Base-by-base conservation (phyloP, 257 asterid species). In the Rubia yunnanensis region DNA sequence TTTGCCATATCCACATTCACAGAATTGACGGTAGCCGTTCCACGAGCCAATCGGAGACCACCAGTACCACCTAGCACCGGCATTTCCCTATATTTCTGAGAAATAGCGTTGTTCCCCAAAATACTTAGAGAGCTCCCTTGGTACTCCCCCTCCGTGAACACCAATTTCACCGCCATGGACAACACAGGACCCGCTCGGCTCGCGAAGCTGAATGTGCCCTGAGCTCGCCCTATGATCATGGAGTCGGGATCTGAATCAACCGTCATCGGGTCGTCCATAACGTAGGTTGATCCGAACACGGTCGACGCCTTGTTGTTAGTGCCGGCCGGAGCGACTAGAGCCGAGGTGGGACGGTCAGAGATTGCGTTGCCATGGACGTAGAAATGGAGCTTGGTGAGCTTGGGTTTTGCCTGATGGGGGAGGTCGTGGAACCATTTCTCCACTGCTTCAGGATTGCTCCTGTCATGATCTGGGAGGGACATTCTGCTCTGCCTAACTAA, bases 21-120 rank as follows among this genome's bases (percentile, higher is more conserved):
- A 5, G 53, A 36, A 17, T 62, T 38, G 18, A 62, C n/a, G 13
- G 49, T 38, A 10, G 53, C 66, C 7, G 30, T 62, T 11, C 66
- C 66, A 38, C 66, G 66, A n/a, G 66, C 66, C 66, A 62, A n/a
- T 8, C 66, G 34, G 9, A 62, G 36, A 18, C 10, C 66, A 2
- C 59, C 66, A 10, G 35, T 38, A 8, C 67, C 67, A 1, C 67
- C 67, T 0, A 63, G n/a, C 2, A 63, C 6, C 26, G 67, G 67
- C 55, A 63, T 63, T 20, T 44, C 57, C n/a, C 59, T 44, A 1
- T 11, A 48, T 4, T 22, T 31, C 2, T 48, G 26, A 18, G 23
- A 0, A 1, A 49, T 13, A 1, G 59, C 17, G 11, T 65, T 49
- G 4, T 20, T 44, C 0, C 59, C 59, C 8, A 65, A 18, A 49